Evolutionary conservation across 441 rosid species (phyloP).

Genomic region (Gossypium trilobum): DNA sequence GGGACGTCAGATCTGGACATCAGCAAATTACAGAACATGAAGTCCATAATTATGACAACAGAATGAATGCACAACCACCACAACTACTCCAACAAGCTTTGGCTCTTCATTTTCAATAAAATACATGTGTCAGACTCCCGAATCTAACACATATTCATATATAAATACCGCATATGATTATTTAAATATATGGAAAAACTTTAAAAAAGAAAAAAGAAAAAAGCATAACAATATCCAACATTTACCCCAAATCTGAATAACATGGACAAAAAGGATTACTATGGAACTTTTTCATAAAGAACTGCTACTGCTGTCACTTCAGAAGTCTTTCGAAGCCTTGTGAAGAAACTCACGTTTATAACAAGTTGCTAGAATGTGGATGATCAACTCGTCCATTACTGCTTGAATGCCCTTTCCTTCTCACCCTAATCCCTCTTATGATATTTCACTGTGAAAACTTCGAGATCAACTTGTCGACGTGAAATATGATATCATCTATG

Average conservation of each 20-base stretch:
- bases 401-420: background rate
- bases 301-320: background rate
- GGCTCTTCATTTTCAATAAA: background rate
- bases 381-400: slow-evolving; percentile 3
- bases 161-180: background rate
- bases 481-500: slow-evolving; percentile 78
- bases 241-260: background rate
- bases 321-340: background rate
- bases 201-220: background rate
- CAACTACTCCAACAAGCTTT: slow-evolving; percentile 18
- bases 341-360: background rate
- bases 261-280: slow-evolving; percentile 11
- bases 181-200: background rate
- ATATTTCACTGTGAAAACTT: slow-evolving; percentile 54
- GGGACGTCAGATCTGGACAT: slow-evolving; percentile 6
- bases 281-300: slow-evolving; percentile 2
- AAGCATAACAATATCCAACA: background rate
- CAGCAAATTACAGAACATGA: slow-evolving; percentile 20
- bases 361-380: slow-evolving; percentile 2
- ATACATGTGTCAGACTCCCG: background rate
- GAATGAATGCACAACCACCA: slow-evolving; percentile 17
- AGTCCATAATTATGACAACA: slow-evolving; percentile 17
- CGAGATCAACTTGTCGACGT: slow-evolving; percentile 77
- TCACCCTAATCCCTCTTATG: background rate
- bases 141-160: background rate